Evolutionary conservation across 2,329 filamentous ascomycete genomes (phyloP).

Genomic region (Phyllachora maydis): DNA sequence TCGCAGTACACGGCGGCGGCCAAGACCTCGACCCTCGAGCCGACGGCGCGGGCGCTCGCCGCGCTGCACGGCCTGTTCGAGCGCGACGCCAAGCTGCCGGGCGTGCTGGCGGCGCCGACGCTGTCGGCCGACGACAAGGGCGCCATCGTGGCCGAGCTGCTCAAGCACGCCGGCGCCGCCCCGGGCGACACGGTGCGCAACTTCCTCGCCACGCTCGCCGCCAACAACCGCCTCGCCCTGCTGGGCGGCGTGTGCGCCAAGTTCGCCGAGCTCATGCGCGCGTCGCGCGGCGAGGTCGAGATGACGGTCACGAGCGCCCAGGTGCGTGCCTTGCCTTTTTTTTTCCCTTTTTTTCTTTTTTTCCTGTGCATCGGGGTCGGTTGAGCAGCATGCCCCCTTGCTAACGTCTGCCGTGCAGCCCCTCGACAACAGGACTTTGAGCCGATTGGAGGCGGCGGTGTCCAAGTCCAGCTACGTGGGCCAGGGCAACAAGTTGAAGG

Average conservation of each 20-base stretch:
- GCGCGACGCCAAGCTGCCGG: conserved; percentile 62
- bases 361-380: too few species aligned
- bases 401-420: conserved; percentile 33
- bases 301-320: conserved; percentile 76
- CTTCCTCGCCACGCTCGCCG: conserved; percentile 74
- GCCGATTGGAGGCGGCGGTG: conserved; percentile 70
- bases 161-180: conserved; percentile 55
- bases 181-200: conserved; percentile 85
- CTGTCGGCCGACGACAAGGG: conserved; percentile 64
- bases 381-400: too few species aligned
- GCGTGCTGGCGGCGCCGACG: conserved; percentile 62
- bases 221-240: conserved; percentile 85
- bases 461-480: conserved; percentile 76
- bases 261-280: conserved; percentile 73
- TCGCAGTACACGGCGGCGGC: conserved; percentile 90
- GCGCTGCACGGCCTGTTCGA: conserved; percentile 51
- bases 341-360: too few species aligned
- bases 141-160: conserved; percentile 68
- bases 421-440: conserved; percentile 72
- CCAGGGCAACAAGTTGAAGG: conserved; percentile 91
- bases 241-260: conserved; percentile 70
- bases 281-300: conserved; percentile 82
- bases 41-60: conserved; percentile 60
- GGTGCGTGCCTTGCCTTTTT: too few species aligned
- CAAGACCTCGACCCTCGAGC: conserved; percentile 72